Percentiles rank a stretch among this genome's conserved stretches.
Conservation (phyloP, 768 basidiomycete genomes). For the Lentinula sp. region DNA sequence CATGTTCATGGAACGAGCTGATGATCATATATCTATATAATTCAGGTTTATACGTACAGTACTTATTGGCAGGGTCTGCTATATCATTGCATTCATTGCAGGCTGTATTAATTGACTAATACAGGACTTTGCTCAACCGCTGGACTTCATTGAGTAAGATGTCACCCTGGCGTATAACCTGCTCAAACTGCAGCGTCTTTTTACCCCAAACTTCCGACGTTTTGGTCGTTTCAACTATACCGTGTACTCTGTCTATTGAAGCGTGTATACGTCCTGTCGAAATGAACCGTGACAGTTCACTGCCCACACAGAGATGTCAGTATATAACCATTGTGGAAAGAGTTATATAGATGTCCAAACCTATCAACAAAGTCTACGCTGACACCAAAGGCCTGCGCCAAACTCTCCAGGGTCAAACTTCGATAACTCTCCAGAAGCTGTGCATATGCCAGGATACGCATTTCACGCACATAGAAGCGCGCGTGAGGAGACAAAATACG, state of each 20-base stretch:
- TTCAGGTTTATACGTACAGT: not conserved
- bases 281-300: conserved; percentile 91
- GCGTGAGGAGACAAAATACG: conserved; percentile 82
- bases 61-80: no score
- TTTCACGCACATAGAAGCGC: conserved; percentile 88
- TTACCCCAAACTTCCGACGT: conserved; percentile 32
- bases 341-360: conserved; percentile 36
- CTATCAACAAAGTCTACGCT: conserved; percentile 81
- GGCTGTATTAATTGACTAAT: conserved; percentile 20
- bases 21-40: not conserved
- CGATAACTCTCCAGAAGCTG: conserved; percentile 92
- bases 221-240: conserved; percentile 83
- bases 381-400: conserved; percentile 86
- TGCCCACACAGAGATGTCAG: conserved; percentile 19
- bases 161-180: conserved; percentile 91
- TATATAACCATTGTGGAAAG: not conserved
- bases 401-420: conserved; percentile 81
- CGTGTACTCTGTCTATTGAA: conserved; percentile 92
- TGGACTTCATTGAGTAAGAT: conserved; percentile 82
- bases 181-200: conserved; percentile 86
- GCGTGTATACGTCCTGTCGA: conserved; percentile 79
- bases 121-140: conserved; percentile 84
- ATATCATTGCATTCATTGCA: not conserved
- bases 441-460: conserved; percentile 90
- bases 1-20: not conserved